Evolutionary conservation across 306 rosid genomes (phyloP).

Genomic region (Prosopis cineraria): DNA sequence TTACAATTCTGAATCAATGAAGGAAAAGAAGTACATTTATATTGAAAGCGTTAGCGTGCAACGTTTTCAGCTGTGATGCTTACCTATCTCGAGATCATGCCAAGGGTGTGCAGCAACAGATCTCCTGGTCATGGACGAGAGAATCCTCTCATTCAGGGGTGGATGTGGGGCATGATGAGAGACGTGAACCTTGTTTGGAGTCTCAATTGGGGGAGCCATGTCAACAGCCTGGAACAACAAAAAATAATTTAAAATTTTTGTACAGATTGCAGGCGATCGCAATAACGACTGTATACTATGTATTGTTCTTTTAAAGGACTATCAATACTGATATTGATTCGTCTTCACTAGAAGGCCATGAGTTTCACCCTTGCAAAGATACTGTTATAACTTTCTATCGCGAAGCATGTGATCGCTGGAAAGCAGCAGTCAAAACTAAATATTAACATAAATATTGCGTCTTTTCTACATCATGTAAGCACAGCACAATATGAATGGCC

Average conservation of each 20-base stretch:
- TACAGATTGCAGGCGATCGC: neutral
- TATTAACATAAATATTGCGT: neutral
- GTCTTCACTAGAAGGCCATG: neutral
- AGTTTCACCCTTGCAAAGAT: neutral
- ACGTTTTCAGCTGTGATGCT: slow-evolving; percentile 6
- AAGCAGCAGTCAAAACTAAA: neutral
- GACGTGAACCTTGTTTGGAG: slow-evolving; percentile 45
- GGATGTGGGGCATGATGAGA: slow-evolving; percentile 48
- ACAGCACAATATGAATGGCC: neutral
- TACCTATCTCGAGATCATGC: slow-evolving; percentile 99
- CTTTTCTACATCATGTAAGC: slow-evolving; percentile 7
- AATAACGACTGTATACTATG: neutral
- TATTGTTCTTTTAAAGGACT: neutral
- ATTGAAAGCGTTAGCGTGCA: neutral
- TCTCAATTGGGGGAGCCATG: slow-evolving; percentile 71
- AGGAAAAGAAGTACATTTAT: neutral
- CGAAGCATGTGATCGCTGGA: neutral
- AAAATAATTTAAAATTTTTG: neutral
- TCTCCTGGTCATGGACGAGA: slow-evolving; percentile 92
- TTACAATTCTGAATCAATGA: slow-evolving; percentile 8
- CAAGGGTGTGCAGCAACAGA: slow-evolving; percentile 99
- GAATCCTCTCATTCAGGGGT: slow-evolving; percentile 94
- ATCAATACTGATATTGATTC: neutral
- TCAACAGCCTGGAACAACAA: slow-evolving; percentile 41
- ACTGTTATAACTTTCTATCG: neutral